Evolutionary conservation across 2,329 filamentous ascomycete genomes (phyloP).

Genomic region (Colletotrichum falcatum): DNA sequence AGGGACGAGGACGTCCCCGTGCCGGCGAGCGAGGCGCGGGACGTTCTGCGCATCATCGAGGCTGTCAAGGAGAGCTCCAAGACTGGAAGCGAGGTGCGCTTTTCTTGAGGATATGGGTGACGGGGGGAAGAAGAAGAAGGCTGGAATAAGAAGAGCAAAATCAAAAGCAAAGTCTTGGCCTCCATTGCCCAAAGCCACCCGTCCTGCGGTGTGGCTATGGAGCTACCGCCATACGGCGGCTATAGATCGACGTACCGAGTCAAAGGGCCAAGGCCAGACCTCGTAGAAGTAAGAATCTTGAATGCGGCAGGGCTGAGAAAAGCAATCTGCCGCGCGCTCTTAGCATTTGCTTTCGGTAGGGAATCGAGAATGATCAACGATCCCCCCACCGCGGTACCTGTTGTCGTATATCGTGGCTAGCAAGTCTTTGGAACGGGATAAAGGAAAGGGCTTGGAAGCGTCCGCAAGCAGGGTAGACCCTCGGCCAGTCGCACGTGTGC

Average conservation of each 20-base stretch:
- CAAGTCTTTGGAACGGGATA: background rate
- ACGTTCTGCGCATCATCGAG: slow-evolving; percentile 67
- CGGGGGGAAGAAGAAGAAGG: background rate
- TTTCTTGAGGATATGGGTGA: slow-evolving; percentile 44
- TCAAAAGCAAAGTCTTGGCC: background rate
- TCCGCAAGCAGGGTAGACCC: slow-evolving; percentile 17
- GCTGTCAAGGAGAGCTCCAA: slow-evolving; percentile 63
- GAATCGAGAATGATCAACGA: slow-evolving; percentile 1
- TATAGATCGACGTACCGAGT: slow-evolving; percentile 22
- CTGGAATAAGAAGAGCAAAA: background rate
- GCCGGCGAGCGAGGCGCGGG: slow-evolving; percentile 62
- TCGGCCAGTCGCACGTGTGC: slow-evolving; percentile 20
- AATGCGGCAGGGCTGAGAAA: background rate
- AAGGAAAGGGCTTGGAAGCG: slow-evolving; percentile 8
- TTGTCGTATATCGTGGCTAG: background rate
- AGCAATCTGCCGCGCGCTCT: background rate
- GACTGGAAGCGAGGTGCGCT: slow-evolving; percentile 58
- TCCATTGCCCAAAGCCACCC: background rate
- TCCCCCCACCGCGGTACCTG: slow-evolving; percentile 3
- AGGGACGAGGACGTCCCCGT: slow-evolving; percentile 65
- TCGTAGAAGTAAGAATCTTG: slow-evolving; percentile 4
- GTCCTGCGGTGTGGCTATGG: background rate
- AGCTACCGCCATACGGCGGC: background rate
- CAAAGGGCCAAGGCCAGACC: slow-evolving; percentile 1
- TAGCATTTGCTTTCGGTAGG: slow-evolving; percentile 7